A percentile compares a stretch with the other conserved stretches of the same genome.
Conservation (phyloP, 768 basidiomycete genomes). For the Boletus reticulatus region DNA sequence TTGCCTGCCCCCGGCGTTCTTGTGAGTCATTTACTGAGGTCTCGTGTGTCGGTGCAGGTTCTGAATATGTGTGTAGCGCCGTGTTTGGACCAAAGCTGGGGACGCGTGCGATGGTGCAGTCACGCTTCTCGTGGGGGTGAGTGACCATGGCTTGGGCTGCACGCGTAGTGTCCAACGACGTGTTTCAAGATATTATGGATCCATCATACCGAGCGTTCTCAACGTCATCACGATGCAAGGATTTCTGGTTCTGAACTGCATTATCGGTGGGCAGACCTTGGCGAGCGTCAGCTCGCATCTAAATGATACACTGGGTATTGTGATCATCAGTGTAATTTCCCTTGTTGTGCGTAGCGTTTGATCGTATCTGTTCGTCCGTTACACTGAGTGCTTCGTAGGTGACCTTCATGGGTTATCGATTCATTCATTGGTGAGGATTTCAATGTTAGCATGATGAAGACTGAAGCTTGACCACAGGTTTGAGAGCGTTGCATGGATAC, state of each 20-base stretch:
- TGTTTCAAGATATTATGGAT: constrained; percentile 37
- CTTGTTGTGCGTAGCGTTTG: constrained; percentile 23
- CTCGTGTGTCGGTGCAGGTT: background rate
- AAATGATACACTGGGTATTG: constrained; percentile 31
- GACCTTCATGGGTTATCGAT: constrained; percentile 61
- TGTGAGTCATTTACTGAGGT: constrained; percentile 24
- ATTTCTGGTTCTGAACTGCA: constrained; percentile 57
- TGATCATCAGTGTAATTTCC: constrained; percentile 33
- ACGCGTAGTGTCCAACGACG: background rate
- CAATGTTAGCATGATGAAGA: background rate
- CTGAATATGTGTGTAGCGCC: constrained; percentile 32
- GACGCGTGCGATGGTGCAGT: constrained; percentile 56
- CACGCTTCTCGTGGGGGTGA: constrained; percentile 53
- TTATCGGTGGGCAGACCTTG: constrained; percentile 61
- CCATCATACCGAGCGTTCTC: constrained; percentile 41
- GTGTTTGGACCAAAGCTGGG: constrained; percentile 55
- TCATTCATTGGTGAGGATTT: constrained; percentile 53
- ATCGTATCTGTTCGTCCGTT: background rate
- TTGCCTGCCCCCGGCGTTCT: constrained; percentile 37
- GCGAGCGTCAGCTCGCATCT: constrained; percentile 42
- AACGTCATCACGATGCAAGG: constrained; percentile 53
- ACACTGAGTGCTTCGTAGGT: constrained; percentile 34
- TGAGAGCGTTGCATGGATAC: constrained; percentile 76
- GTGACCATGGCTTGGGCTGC: constrained; percentile 15
- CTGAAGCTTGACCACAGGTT: constrained; percentile 46